A percentile compares a stretch with the other conserved stretches of the same genome.
phyloP scores from a whole-genome alignment of 345 rosid species.

The Melastoma malabathricum region DNA sequence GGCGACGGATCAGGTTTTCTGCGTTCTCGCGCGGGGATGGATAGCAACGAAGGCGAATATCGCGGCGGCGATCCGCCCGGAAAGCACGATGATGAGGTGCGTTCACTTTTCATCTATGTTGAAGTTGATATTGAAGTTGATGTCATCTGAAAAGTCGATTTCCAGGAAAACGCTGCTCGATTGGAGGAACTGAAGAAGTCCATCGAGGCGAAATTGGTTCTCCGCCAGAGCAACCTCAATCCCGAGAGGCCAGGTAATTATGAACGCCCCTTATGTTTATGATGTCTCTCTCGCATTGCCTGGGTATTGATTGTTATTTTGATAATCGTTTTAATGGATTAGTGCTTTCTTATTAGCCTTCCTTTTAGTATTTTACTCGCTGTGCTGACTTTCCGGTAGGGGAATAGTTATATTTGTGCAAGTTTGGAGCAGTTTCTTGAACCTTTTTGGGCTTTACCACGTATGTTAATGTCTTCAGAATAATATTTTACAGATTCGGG shows the following conservation, averaged over 20 bases:
- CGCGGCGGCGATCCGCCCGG: conserved; percentile 32
- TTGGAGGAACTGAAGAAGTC: conserved; percentile 81
- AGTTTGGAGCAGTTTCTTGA: not conserved
- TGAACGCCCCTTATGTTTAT: not conserved
- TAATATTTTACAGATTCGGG: conserved; percentile 44
- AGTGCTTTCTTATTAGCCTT: not conserved
- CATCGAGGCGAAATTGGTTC: conserved; percentile 64
- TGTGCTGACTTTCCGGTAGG: not conserved
- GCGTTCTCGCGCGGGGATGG: not conserved
- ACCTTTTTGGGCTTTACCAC: not conserved
- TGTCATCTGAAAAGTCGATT: not conserved
- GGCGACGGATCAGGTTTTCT: not conserved
- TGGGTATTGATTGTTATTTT: conserved; percentile 1
- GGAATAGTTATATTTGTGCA: not conserved
- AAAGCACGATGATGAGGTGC: conserved; percentile 75
- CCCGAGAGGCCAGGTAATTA: conserved; percentile 90
- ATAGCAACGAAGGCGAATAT: conserved; percentile 32
- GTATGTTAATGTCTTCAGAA: conserved; percentile 11
- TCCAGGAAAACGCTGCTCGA: conserved; percentile 80
- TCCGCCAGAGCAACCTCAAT: conserved; percentile 84
- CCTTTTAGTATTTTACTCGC: not conserved
- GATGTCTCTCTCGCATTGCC: not conserved
- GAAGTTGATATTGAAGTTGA: not conserved
- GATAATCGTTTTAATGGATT: not conserved
- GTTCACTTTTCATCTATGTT: not conserved